Conservation (phyloP, 352 stramenopile species). For the Pseudoperonospora humuli region DNA sequence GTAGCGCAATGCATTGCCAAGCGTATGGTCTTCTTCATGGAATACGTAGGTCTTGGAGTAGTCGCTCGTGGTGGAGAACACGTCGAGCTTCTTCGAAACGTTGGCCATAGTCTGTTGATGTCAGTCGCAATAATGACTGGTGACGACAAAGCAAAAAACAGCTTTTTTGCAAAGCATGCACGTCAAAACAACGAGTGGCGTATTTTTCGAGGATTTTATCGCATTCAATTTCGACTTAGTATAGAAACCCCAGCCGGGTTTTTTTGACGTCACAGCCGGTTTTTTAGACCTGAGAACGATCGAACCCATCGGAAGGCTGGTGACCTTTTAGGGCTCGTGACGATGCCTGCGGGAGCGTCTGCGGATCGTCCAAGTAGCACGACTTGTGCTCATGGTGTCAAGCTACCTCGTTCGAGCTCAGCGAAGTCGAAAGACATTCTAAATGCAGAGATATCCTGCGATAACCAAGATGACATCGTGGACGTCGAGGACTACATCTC, state of each 20-base stretch:
- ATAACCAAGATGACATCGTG: slow-evolving; percentile 15
- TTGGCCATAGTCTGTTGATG: slow-evolving; percentile 13
- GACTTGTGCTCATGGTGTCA: not conserved
- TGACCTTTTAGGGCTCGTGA: slow-evolving; percentile 11
- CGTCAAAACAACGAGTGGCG: no score
- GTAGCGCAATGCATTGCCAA: slow-evolving; percentile 88
- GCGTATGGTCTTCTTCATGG: slow-evolving; percentile 86
- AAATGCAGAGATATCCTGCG: slow-evolving; percentile 2
- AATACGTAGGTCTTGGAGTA: slow-evolving; percentile 86
- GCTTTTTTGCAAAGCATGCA: no score
- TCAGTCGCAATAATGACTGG: slow-evolving; percentile 13
- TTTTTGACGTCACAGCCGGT: no score
- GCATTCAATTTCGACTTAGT: no score
- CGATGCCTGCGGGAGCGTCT: slow-evolving; percentile 18
- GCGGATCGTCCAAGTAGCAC: slow-evolving; percentile 5
- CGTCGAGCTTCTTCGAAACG: slow-evolving; percentile 65
- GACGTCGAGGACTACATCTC: slow-evolving; percentile 22
- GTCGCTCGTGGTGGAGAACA: slow-evolving; percentile 69
- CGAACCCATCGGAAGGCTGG: slow-evolving; percentile 3
- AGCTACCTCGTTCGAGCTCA: not conserved
- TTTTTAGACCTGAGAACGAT: no score
- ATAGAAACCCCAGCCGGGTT: no score
- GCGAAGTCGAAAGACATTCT: not conserved
- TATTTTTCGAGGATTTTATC: no score
- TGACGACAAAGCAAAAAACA: no score